These are phyloP conservation scores for Triticum turgidum DNA, from an alignment of 176 grass and related monocot species.

Conservation along the genomic window DNA sequence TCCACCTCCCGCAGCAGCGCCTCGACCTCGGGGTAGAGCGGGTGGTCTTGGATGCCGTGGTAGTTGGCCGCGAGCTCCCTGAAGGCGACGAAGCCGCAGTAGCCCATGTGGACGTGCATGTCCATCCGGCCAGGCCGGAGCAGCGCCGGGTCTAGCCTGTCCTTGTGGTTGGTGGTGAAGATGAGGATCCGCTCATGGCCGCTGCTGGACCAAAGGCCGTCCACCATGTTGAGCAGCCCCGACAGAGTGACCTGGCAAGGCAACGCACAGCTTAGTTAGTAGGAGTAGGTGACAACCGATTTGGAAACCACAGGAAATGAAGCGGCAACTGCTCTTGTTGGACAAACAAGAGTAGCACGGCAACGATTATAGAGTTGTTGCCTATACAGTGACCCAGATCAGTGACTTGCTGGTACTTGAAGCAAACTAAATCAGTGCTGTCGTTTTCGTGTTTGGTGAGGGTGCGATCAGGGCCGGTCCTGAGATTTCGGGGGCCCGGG, in stretches of 20 bases:
- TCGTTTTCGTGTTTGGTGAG: background rate
- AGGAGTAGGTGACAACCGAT: background rate
- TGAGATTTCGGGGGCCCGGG: too few relatives aligned
- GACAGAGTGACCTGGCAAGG: constrained; percentile 42
- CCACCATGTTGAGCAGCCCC: constrained; percentile 58
- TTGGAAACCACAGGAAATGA: background rate
- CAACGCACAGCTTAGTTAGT: background rate
- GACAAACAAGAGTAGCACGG: background rate
- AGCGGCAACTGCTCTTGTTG: background rate
- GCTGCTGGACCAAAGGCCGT: constrained; percentile 55
- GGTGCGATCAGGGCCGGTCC: background rate
- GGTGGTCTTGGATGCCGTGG: constrained; percentile 38
- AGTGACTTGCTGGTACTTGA: background rate
- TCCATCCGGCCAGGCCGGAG: constrained; percentile 53
- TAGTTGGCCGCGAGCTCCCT: constrained; percentile 41
- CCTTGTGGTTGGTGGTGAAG: constrained; percentile 60
- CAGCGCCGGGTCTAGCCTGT: constrained; percentile 42
- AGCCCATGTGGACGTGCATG: constrained; percentile 45
- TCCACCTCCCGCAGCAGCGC: constrained; percentile 45
- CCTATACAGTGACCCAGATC: background rate
- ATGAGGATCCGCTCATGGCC: constrained; percentile 51
- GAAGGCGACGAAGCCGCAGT: constrained; percentile 46
- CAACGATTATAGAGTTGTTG: background rate
- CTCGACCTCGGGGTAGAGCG: constrained; percentile 38
- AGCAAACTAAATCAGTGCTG: background rate